Percentiles rank a stretch among this genome's conserved stretches.
Evolutionary conservation across 2,329 filamentous ascomycete genomes (phyloP).

Genomic region (Ophiostoma novo-ulmi): DNA sequence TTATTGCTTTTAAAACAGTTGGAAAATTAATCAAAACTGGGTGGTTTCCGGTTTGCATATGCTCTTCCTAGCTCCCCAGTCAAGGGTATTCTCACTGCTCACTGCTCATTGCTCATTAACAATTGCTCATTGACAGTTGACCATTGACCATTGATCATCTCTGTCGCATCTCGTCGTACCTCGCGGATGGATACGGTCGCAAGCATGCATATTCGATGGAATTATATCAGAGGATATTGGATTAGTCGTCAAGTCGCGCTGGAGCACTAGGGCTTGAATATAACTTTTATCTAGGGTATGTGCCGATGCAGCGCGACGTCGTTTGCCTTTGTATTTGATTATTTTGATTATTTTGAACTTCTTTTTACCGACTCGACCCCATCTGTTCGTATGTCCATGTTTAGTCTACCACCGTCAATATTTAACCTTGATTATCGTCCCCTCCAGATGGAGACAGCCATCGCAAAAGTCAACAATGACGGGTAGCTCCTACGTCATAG

Average conservation of each 20-base stretch:
- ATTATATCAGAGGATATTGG: not conserved
- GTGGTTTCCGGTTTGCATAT: not conserved
- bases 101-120: not conserved
- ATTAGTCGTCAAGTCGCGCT: not conserved
- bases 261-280: not conserved
- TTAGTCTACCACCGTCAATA: not conserved
- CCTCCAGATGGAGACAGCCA: not conserved
- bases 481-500: slow-evolving; percentile 2
- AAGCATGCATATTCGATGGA: not conserved
- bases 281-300: not conserved
- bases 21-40: not conserved
- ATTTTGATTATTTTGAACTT: not conserved
- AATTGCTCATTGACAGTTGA: not conserved
- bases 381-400: not conserved
- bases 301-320: not conserved
- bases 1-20: not conserved
- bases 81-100: not conserved
- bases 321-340: not conserved
- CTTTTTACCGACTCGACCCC: not conserved
- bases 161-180: not conserved
- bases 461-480: not conserved
- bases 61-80: not conserved
- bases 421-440: not conserved
- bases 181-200: not conserved
- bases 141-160: not conserved